Evolutionary conservation across 805 yeast genomes (phyloP).

Genomic region (Metschnikowia noctiluminum): DNA sequence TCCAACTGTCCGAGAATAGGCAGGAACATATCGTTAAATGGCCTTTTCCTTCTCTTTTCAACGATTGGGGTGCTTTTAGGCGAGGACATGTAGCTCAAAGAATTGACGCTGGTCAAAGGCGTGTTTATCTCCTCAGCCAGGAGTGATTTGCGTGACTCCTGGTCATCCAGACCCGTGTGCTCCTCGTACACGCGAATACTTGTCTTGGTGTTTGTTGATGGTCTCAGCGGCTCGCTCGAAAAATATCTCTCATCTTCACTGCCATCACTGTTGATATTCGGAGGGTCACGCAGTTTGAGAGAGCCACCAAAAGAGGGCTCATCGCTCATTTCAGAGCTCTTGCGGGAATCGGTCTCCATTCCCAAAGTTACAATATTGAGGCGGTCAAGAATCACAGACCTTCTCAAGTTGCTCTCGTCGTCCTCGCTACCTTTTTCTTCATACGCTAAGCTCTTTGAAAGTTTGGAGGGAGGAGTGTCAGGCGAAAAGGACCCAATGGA

Average conservation of each 20-base stretch:
- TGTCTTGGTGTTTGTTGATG: background rate
- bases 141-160: slow-evolving; percentile 2
- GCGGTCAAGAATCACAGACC: slow-evolving; percentile 37
- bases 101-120: slow-evolving; percentile 37
- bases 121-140: slow-evolving; percentile 23
- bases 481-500: slow-evolving; percentile 40
- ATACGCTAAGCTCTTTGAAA: background rate
- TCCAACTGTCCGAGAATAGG: slow-evolving; percentile 53
- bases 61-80: slow-evolving; percentile 1
- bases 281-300: background rate
- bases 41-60: slow-evolving; percentile 25
- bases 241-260: slow-evolving; percentile 17
- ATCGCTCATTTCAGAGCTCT: background rate
- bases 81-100: slow-evolving; percentile 18
- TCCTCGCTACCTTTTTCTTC: slow-evolving; percentile 7
- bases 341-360: slow-evolving; percentile 12
- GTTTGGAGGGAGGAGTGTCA: slow-evolving; percentile 30
- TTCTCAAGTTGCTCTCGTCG: slow-evolving; percentile 20
- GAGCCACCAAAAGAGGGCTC: slow-evolving; percentile 10
- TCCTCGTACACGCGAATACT: background rate
- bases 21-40: slow-evolving; percentile 52
- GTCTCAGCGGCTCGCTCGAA: background rate
- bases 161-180: slow-evolving; percentile 4
- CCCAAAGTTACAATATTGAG: slow-evolving; percentile 39
- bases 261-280: slow-evolving; percentile 22